Evolutionary conservation across 192 early-diverging fungal genomes (phyloP), one percentile per base, ranked within the genome.

Genomic region (Coemansia sp.): DNA sequence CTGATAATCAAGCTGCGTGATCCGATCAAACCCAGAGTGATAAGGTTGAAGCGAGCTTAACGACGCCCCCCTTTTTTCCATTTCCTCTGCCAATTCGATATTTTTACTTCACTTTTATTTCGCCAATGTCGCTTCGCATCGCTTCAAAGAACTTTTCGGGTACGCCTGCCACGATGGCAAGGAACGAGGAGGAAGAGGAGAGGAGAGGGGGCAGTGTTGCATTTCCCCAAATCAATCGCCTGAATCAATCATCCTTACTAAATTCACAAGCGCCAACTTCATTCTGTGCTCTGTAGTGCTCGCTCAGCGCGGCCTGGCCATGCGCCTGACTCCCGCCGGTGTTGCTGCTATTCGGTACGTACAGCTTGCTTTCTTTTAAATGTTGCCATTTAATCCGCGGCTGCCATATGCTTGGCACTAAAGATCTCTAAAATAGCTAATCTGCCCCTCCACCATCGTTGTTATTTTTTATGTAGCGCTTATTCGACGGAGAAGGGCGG

Each of bases 301-400:
- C 45, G 79, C 73, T 32, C 79, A 81, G 79, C 79, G 79, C 66
- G 79, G 73, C 32, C 53, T 75, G 35, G 62, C 73, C 27, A 69
- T 81, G 79, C 79, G 66, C 32, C 62, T 81, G 47, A 76, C 79
- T 24, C 79, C 79, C 5, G 79, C 73, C 12, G 79, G 73, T 25
- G 45, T 67, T 45, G 64, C 68, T 10, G 79, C 79, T 22, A 65
- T 81, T 62, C 68, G 78, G 69, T 72, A 75, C 42, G 25, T 51
- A 40, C 24, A 56, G 10, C 53, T 7, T 24, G 29, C 27, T 0
- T n/a, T n/a, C 53, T 56, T 17, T 56, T 1, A 56, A 41, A 41
- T 20, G 14, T 17, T 37, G 36, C 38, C 32, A 35, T 35, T 24
- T n/a, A 60, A 60, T 20, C n/a, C n/a, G n/a, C n/a, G n/a, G n/a